Evolutionary conservation across 2,329 filamentous ascomycete species (phyloP).

Genomic region (Rhinocladiella similis): DNA sequence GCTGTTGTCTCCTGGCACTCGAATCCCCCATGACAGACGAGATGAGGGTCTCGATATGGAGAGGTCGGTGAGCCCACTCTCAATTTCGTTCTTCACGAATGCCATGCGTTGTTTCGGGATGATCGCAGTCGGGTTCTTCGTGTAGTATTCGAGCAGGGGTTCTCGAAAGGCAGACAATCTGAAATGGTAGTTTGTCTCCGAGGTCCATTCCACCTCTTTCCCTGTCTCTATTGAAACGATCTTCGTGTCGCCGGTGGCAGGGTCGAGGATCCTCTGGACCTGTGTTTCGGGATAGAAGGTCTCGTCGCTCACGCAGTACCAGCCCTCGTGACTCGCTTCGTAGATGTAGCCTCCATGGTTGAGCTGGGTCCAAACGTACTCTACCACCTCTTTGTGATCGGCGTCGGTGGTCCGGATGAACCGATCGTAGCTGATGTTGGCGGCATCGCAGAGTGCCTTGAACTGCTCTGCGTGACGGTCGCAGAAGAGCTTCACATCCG

Average conservation of each 20-base stretch:
- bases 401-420: constrained; percentile 91
- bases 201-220: constrained; percentile 91
- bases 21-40: constrained; percentile 83
- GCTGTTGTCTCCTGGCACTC: constrained; percentile 75
- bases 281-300: constrained; percentile 83
- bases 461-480: constrained; percentile 70
- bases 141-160: constrained; percentile 76
- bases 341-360: constrained; percentile 77
- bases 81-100: constrained; percentile 76
- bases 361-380: constrained; percentile 84
- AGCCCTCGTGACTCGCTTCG: constrained; percentile 81
- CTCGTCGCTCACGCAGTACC: constrained; percentile 97
- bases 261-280: constrained; percentile 73
- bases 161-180: constrained; percentile 79
- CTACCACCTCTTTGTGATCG: constrained; percentile 79
- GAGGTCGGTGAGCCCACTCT: constrained; percentile 76
- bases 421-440: constrained; percentile 73
- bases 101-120: constrained; percentile 70
- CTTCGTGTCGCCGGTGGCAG: constrained; percentile 77
- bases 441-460: constrained; percentile 65
- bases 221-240: constrained; percentile 83
- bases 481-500: constrained; percentile 81
- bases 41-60: constrained; percentile 81
- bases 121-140: constrained; percentile 74
- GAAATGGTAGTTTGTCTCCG: constrained; percentile 94